Base-by-base conservation (phyloP, 495 filamentous ascomycete genomes). In the Penicillium verhagenii region DNA sequence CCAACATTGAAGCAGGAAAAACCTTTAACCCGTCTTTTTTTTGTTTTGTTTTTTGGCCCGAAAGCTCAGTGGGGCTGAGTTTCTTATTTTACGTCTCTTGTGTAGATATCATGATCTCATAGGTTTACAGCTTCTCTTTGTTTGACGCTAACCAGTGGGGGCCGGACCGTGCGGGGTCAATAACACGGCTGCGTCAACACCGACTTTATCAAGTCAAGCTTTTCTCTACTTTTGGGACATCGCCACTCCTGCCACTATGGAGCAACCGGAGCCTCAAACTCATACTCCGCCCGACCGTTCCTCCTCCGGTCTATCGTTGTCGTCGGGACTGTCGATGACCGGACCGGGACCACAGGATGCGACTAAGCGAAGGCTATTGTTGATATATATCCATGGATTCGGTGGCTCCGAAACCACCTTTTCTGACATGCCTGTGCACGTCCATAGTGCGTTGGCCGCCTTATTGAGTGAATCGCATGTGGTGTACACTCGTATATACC, bases 321-420 rank as follows among this genome's bases (percentile, higher is more conserved):
- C 13, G 13, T 35, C 61, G 37, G 62, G 45, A 25, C 39, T 65
- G 42, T 67, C 61, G 13, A 39, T 65, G 20, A 46, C 61, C 42
- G 53, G 19, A 24, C 54, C 53, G 21, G 40, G 40, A 28, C 20
- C 47, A 19, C 49, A 50, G 20, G 47, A 40, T 19, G 31, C 38
- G 23, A 51, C 21, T 13, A 73, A 65, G 52, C 64, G 92, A 52
- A 87, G 72, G 25, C 75, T 97, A 11, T 76, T 97, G 1, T 59
- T 96, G 9, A 72, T 97, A 20, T 96, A 91, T 65, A 85, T 97
- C 60, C 92, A 96, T 72, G 93, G 93, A 39, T 97, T 96, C 74
- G 90, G 92, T 83, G 93, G 93, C 24, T 87, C 88, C 45, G 91
- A 95, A 70, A 86, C 86, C 14, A 92, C 88, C 57, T 97, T 97